Base-by-base conservation (phyloP, 2,329 filamentous ascomycete genomes). In the Atkinsonella texensis region DNA sequence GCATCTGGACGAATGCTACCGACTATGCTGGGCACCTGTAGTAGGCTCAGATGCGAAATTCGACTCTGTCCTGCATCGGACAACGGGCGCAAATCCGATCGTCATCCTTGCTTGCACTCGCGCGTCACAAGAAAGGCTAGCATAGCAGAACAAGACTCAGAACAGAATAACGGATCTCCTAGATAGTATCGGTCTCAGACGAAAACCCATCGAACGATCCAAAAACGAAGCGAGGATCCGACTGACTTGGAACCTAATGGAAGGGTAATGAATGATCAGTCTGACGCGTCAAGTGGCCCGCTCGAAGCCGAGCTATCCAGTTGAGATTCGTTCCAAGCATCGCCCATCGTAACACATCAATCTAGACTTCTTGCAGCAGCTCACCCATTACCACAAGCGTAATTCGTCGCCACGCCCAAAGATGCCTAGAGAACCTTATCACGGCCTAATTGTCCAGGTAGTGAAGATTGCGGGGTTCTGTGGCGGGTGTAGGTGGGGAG, bases 371-470 rank as follows among this genome's bases (percentile, higher is more conserved):
- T n/a, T 15, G 43, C 2, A 45, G 43, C 11, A 13, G 28, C 23
- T 7, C 10, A 31, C 28, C 15, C 7, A 28, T 28, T 48, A 18
- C 46, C 38, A 41, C 15, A 41, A 44, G 12, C 48, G 40, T 52
- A 38, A 54, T 50, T 50, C 53, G 53, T 50, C 43, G 50, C 53
- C 46, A 52, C 53, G 44, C 17, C 39, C 8, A 17, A 17, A 32
- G 46, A 52, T 31, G 52, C 46, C 39, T 49, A 31, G 33, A n/a
- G 50, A 52, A 44, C 50, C 43, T 33, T 46, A 23, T 49, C 28
- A 42, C 20, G 20, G 20, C 20, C 20, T 23, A 23, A 23, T 23
- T 23, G 20, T 23, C 20, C 20, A 23, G 20, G 20, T 23, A n/a
- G 20, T 23, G 20, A 23, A 23, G 20, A 23, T 23, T 23, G 46